Conservation (phyloP, 495 filamentous ascomycete species). For the Xylaria cubensis region DNA sequence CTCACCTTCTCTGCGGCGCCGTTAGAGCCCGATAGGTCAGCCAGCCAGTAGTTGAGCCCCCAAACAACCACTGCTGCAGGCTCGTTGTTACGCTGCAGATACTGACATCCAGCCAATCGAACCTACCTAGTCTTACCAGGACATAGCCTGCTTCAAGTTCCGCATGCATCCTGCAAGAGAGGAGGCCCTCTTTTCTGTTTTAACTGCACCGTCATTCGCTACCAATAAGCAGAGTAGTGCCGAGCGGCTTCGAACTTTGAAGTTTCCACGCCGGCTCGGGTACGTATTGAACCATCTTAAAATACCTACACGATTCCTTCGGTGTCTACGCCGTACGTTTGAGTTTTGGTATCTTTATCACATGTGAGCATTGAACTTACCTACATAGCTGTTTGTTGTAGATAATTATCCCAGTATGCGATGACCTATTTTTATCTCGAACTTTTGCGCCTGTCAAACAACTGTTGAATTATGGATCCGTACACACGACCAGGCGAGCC, state of each 20-base stretch:
- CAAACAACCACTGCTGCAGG: conserved; percentile 6
- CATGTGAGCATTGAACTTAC: background rate
- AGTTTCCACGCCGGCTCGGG: background rate
- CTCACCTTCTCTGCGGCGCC: conserved; percentile 2
- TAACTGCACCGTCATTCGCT: conserved; percentile 7
- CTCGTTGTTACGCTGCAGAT: background rate
- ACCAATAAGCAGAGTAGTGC: background rate
- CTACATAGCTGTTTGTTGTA: background rate
- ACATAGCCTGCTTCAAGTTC: conserved; percentile 1
- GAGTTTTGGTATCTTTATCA: background rate
- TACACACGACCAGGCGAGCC: background rate
- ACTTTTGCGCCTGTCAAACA: background rate
- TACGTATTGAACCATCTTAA: background rate
- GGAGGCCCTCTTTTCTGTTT: background rate
- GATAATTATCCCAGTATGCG: background rate
- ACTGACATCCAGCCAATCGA: background rate
- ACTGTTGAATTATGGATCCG: background rate
- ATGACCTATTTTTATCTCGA: background rate
- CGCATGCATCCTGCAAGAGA: background rate
- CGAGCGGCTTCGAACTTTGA: background rate
- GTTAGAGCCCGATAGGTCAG: background rate
- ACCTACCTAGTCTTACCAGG: background rate
- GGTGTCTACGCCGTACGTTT: background rate
- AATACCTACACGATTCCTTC: background rate
- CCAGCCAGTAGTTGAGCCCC: conserved; percentile 4